phyloP scores from a whole-genome alignment of 1,284 basidiomycete species.

The Leccinum fallax region DNA sequence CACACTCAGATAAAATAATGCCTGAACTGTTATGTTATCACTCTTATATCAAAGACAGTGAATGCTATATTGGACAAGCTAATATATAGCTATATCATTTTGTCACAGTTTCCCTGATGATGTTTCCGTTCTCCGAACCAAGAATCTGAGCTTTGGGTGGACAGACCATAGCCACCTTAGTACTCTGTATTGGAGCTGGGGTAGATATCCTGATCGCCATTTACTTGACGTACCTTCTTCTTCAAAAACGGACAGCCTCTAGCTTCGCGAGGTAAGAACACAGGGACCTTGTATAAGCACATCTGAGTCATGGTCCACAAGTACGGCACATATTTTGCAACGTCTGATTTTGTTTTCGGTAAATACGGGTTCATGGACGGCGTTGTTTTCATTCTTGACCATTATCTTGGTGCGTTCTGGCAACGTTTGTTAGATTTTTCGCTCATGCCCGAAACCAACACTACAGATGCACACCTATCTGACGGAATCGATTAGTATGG shows the following conservation, averaged over 20 bases:
- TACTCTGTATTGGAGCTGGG: constrained; percentile 1
- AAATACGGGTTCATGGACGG: constrained; percentile 16
- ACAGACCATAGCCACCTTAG: not conserved
- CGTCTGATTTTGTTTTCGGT: constrained; percentile 14
- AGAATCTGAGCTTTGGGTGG: not conserved
- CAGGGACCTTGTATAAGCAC: not conserved
- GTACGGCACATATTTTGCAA: constrained; percentile 11
- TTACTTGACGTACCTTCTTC: constrained; percentile 6
- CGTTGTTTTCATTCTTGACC: not conserved
- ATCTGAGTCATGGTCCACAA: not conserved
- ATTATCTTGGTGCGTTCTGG: too few species aligned
- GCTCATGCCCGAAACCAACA: not conserved
- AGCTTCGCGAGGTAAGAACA: not conserved
- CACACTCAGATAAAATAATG: too few species aligned
- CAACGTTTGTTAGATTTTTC: too few species aligned
- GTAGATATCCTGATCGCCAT: constrained; percentile 13
- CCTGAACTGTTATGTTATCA: too few species aligned
- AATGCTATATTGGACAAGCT: too few species aligned
- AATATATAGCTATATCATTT: too few species aligned
- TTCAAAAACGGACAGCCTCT: constrained; percentile 1
- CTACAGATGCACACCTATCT: constrained; percentile 3
- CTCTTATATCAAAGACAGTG: too few species aligned
- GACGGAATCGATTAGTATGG: not conserved
- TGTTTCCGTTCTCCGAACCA: not conserved
- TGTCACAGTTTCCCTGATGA: too few species aligned